A percentile compares a stretch with the other conserved stretches of the same genome.
Evolutionary conservation across 768 basidiomycete genomes (phyloP).

Genomic region (Imleria badia): DNA sequence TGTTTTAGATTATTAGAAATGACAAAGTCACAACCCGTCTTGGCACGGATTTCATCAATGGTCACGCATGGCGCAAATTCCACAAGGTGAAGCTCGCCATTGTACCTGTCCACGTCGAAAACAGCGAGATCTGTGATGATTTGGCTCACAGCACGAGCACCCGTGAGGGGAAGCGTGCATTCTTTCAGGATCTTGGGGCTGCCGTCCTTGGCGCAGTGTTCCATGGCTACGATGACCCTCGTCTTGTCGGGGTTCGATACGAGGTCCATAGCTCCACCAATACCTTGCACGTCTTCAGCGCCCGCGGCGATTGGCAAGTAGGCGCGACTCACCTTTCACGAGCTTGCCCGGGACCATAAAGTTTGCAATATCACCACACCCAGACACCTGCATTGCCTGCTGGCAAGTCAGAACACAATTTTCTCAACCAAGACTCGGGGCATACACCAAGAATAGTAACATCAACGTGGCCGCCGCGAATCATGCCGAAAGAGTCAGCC

Average conservation of each 20-base stretch:
- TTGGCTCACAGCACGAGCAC: conserved; percentile 79
- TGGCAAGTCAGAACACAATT: neutral
- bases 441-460: conserved; percentile 88
- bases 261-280: conserved; percentile 94
- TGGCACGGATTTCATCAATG: conserved; percentile 75
- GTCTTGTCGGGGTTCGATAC: conserved; percentile 94
- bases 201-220: conserved; percentile 86
- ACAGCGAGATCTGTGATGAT: conserved; percentile 91
- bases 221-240: conserved; percentile 84
- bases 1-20: conserved; percentile 51
- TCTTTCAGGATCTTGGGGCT: conserved; percentile 79
- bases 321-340: conserved; percentile 56
- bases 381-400: conserved; percentile 93
- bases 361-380: conserved; percentile 89
- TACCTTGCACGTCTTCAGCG: conserved; percentile 56
- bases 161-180: conserved; percentile 83
- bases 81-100: conserved; percentile 65
- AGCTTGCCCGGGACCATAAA: conserved; percentile 97
- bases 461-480: conserved; percentile 92
- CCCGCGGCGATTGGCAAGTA: neutral
- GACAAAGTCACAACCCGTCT: conserved; percentile 79
- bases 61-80: conserved; percentile 80
- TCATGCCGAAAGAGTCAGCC: conserved; percentile 92
- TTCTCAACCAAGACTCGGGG: conserved; percentile 41
- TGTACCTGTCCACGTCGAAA: conserved; percentile 77